Conservation (phyloP, 2,329 filamentous ascomycete species). For the Fusarium sp. region DNA sequence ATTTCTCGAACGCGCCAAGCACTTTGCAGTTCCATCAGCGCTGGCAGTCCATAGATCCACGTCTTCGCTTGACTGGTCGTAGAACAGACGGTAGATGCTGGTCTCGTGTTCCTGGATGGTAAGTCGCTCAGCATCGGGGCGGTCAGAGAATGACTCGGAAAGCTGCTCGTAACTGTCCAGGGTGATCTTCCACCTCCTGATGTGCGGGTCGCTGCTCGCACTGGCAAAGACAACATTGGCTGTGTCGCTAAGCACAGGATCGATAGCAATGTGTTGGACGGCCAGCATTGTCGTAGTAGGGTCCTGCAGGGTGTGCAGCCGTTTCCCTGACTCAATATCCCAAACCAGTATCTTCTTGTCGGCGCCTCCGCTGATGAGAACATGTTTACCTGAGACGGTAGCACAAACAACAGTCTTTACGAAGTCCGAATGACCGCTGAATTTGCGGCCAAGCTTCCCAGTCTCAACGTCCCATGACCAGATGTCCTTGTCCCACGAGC, state of each 20-base stretch:
- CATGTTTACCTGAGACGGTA: slow-evolving; percentile 68
- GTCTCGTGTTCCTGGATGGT: slow-evolving; percentile 86
- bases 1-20: slow-evolving; percentile 73
- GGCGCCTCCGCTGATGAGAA: slow-evolving; percentile 79
- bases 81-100: slow-evolving; percentile 83
- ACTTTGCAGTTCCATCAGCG: slow-evolving; percentile 88
- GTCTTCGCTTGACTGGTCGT: slow-evolving; percentile 70
- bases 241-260: slow-evolving; percentile 68
- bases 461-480: slow-evolving; percentile 83
- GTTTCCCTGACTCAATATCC: slow-evolving; percentile 74
- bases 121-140: slow-evolving; percentile 56
- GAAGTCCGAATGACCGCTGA: slow-evolving; percentile 87
- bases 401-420: slow-evolving; percentile 81
- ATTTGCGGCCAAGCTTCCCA: slow-evolving; percentile 65
- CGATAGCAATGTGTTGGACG: slow-evolving; percentile 81
- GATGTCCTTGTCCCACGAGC: slow-evolving; percentile 93
- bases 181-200: slow-evolving; percentile 79
- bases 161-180: slow-evolving; percentile 65
- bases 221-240: slow-evolving; percentile 73
- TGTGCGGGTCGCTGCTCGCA: slow-evolving; percentile 82
- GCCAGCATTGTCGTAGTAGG: slow-evolving; percentile 77
- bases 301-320: slow-evolving; percentile 82
- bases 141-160: slow-evolving; percentile 56
- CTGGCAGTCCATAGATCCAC: slow-evolving; percentile 92
- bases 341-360: slow-evolving; percentile 87